Conservation (phyloP, 345 rosid species). For the Durio zibethinus region DNA sequence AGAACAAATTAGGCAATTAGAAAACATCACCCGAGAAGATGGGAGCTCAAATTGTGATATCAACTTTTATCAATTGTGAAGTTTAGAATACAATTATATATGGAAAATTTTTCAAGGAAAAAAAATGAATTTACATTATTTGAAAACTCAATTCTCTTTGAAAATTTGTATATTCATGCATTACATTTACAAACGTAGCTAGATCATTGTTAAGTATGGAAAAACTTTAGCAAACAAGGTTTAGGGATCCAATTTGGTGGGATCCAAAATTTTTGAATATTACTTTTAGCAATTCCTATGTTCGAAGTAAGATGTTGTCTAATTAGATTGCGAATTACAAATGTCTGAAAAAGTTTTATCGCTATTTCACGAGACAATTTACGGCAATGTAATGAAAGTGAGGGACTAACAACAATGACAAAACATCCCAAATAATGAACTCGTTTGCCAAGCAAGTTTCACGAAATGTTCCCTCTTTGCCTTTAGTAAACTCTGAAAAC, state of each 20-base stretch:
- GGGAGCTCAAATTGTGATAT: constrained; percentile 22
- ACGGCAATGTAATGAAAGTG: no score
- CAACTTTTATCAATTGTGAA: background rate
- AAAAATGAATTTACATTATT: background rate
- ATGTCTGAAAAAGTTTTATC: constrained; percentile 15
- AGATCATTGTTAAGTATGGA: no score
- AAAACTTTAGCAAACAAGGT: no score
- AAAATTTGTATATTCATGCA: no score
- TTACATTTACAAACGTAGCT: background rate
- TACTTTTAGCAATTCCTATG: background rate
- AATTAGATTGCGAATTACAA: constrained; percentile 12
- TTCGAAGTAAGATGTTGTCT: constrained; percentile 5
- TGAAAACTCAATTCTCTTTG: background rate
- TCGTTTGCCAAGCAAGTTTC: no score
- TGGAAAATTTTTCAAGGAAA: background rate
- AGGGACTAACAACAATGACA: no score
- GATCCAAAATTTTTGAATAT: no score
- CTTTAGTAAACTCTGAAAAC: no score
- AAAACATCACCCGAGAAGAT: constrained; percentile 5
- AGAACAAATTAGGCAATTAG: constrained; percentile 9
- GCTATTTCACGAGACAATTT: background rate
- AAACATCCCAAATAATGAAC: no score
- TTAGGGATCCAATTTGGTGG: no score
- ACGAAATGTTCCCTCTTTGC: no score
- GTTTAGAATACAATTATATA: background rate